Conservation (phyloP, 1,139 yeast species). For the Trichomonascaceae sp. region DNA sequence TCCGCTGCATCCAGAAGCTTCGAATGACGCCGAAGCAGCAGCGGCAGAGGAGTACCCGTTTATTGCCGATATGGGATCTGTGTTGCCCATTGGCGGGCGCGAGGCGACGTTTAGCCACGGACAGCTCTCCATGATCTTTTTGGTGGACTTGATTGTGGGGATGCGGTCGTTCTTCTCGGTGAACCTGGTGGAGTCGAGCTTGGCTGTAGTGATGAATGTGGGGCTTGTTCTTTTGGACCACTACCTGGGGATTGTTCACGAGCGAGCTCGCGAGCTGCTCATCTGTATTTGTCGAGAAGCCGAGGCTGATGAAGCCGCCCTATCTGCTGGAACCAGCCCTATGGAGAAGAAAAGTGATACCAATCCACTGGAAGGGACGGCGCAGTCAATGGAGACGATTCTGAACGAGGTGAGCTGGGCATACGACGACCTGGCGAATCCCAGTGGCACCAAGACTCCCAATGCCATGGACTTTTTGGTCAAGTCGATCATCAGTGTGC, state of each 20-base stretch:
- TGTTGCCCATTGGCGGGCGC: conserved; percentile 47
- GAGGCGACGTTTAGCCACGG: conserved; percentile 78
- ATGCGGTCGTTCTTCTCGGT: neutral
- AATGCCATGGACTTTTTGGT: conserved; percentile 73
- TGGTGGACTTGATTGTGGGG: conserved; percentile 59
- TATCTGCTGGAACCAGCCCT: neutral
- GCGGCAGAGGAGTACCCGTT: conserved; percentile 38
- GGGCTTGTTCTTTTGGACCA: conserved; percentile 77
- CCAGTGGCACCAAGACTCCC: conserved; percentile 77
- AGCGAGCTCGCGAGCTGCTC: conserved; percentile 67
- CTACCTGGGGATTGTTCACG: conserved; percentile 69
- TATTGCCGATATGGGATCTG: conserved; percentile 53
- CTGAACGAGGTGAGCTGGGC: conserved; percentile 47
- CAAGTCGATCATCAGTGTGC: conserved; percentile 47
- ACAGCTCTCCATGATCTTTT: conserved; percentile 70
- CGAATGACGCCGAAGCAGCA: conserved; percentile 19
- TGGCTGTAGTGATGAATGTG: conserved; percentile 75
- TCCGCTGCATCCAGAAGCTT: conserved; percentile 40
- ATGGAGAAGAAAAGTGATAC: neutral
- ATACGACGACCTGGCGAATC: conserved; percentile 75
- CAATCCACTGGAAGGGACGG: neutral
- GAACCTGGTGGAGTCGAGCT: conserved; percentile 30
- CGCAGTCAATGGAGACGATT: neutral
- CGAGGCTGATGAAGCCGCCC: neutral
- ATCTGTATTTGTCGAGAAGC: conserved; percentile 31